A percentile compares a stretch with the other conserved stretches of the same genome.
Evolutionary conservation across 2,329 filamentous ascomycete species (phyloP).

Genomic region (Diaporthe citrichinensis): DNA sequence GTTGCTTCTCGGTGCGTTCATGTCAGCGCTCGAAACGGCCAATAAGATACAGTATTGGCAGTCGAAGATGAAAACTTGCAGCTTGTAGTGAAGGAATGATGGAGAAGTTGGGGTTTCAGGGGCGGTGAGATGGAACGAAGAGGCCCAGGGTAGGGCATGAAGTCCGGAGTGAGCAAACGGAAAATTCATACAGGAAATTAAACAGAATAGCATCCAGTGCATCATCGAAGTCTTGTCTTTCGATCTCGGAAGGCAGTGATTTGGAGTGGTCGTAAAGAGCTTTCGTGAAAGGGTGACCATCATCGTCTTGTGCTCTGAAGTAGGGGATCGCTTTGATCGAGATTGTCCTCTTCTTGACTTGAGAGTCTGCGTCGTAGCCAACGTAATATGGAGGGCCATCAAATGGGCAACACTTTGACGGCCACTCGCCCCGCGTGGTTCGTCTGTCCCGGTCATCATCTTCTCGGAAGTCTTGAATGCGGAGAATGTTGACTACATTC

Average conservation of each 20-base stretch:
- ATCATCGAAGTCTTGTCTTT: not conserved
- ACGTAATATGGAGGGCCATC: constrained; percentile 19
- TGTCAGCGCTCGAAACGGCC: not conserved
- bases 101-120: not conserved
- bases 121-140: no score
- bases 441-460: not conserved
- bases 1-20: not conserved
- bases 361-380: constrained; percentile 15
- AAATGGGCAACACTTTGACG: constrained; percentile 15
- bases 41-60: no score
- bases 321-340: constrained; percentile 27
- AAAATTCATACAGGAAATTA: not conserved
- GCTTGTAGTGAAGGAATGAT: not conserved
- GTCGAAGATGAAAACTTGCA: not conserved
- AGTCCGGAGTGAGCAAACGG: not conserved
- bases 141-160: not conserved
- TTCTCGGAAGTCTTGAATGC: constrained; percentile 15
- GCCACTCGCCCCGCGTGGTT: constrained; percentile 12
- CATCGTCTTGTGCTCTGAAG: constrained; percentile 3
- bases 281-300: not conserved
- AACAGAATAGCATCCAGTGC: not conserved
- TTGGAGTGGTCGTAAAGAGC: constrained; percentile 15
- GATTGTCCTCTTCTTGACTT: not conserved
- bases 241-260: not conserved
- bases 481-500: not conserved